These are phyloP conservation scores for Ophiocytium majus DNA, from an alignment of 352 stramenopile species.

Conservation along the genomic window DNA sequence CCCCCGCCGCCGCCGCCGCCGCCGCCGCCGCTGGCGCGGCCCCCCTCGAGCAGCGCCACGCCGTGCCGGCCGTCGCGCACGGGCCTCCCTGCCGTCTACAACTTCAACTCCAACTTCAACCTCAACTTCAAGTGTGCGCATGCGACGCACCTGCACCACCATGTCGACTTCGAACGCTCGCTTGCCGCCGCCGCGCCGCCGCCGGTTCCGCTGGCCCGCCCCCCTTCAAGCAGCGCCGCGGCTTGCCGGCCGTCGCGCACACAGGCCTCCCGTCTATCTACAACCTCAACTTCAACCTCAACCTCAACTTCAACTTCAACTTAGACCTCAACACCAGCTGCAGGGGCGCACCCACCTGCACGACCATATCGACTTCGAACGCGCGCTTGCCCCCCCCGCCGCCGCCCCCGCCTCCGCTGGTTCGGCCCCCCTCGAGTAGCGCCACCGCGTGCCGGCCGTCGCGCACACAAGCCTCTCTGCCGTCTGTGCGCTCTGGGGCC, in stretches of 20 bases:
- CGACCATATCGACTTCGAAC: neutral
- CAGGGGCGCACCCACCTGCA: slow-evolving; percentile 13
- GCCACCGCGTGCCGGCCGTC: neutral
- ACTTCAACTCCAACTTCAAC: no score
- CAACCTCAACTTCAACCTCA: no score
- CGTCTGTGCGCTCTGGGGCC: neutral
- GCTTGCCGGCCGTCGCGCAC: neutral
- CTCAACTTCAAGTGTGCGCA: no score
- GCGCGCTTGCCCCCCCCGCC: neutral
- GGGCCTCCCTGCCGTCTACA: no score
- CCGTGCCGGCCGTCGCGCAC: neutral
- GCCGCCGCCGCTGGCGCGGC: neutral
- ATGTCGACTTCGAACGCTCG: neutral
- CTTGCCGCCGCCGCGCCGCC: neutral
- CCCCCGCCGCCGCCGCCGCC: neutral
- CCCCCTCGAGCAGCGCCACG: neutral
- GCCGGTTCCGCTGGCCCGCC: neutral
- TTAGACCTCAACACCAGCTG: no score
- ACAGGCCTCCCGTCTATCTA: no score
- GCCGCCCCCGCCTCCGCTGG: neutral
- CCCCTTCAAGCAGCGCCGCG: neutral
- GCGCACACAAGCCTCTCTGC: neutral
- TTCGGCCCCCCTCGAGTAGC: neutral
- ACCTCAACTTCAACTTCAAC: no score
- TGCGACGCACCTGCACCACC: neutral